phyloP scores from a whole-genome alignment of 2,329 filamentous ascomycete genomes.

The Talaromyces sp. region DNA sequence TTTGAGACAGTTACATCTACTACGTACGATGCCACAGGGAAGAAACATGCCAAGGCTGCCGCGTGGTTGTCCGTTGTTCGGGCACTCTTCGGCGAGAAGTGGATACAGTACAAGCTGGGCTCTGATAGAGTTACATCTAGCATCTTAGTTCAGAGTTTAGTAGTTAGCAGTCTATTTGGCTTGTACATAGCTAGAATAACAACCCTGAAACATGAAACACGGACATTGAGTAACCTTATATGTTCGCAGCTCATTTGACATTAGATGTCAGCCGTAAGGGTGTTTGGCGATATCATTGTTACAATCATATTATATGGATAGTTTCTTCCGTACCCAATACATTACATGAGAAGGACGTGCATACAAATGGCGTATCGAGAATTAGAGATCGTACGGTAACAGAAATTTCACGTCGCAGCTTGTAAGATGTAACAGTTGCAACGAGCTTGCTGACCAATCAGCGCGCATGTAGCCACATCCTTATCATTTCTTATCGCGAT shows the following conservation, averaged over 20 bases:
- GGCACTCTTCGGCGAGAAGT: not conserved
- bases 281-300: no score
- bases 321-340: no score
- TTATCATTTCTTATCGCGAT: not conserved
- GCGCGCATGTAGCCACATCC: not conserved
- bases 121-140: constrained; percentile 5
- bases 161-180: no score
- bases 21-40: not conserved
- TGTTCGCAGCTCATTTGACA: no score
- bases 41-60: not conserved
- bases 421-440: constrained; percentile 16
- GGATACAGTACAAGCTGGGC: not conserved
- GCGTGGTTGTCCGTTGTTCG: not conserved
- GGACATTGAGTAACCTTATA: not conserved
- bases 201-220: not conserved
- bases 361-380: no score
- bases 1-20: constrained; percentile 13
- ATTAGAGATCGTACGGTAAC: not conserved
- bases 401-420: not conserved
- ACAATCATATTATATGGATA: no score
- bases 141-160: not conserved
- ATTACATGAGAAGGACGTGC: no score
- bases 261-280: no score
- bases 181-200: not conserved
- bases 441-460: constrained; percentile 7